Evolutionary conservation across 179 eudicot species (phyloP), one percentile per base, ranked within the genome.

Genomic region (Nepenthes alata): DNA sequence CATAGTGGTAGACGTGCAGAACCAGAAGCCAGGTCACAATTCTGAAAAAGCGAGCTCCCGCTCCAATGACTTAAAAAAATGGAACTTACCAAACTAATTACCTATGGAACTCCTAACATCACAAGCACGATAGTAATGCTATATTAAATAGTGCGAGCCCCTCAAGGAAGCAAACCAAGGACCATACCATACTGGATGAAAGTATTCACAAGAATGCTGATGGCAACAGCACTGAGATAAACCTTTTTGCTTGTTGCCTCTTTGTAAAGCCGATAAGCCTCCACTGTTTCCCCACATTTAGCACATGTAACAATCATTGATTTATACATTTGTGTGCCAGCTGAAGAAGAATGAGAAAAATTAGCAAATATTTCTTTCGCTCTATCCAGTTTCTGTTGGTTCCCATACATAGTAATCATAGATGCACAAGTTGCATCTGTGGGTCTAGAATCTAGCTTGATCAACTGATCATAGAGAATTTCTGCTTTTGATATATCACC

Each of bases 141-240:
- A 41, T 41, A 25, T 41, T 41, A 41, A 7, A 41, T 4, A 7
- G 45, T 41, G 45, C 6, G 45, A 41, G 45, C 45, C 8, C 25
- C 15, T 37, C 6, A n/a, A 38, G 25, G 11, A 41, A 52, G 25
- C 39, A 58, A 52, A 59, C 47, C 44, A 57, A 58, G 10, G 50
- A 57, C 13, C 81, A 69, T 79, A 88, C 97, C 86, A 59, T 62
- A 61, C 59, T 62, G 75, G 60, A 70, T 71, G 65, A 90, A 70
- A 58, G 77, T 72, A 70, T 88, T 90, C 70, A 90, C 95, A 58
- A 88, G 86, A 67, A 81, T 77, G 75, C 93, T 90, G 70, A 82
- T 68, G 51, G 83, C 77, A 72, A 88, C 80, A 51, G 85, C 82
- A 69, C 85, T 82, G 47, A 82, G 52, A 72, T 67, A 68, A 58